phyloP scores from a whole-genome alignment of 2,329 filamentous ascomycete species.

The Stemphylium lycopersici region DNA sequence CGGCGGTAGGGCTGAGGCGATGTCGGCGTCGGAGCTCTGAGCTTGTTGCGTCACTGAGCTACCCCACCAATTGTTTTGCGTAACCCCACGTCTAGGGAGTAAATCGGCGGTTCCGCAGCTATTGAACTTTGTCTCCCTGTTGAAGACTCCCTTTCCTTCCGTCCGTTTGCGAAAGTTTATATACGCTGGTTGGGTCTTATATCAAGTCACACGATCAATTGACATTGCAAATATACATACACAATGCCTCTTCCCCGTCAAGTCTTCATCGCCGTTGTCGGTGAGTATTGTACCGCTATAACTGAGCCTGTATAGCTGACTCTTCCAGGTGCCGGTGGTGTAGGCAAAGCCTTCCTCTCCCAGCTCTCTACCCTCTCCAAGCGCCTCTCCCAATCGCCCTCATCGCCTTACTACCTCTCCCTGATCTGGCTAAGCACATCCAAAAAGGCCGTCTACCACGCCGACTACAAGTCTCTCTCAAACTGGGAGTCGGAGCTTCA shows the following conservation, averaged over 20 bases:
- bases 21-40: conserved; percentile 32
- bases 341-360: conserved; percentile 86
- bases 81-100: conserved; percentile 20
- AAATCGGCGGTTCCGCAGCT: conserved; percentile 16
- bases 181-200: background rate
- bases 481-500: conserved; percentile 67
- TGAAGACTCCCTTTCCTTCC: background rate
- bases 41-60: conserved; percentile 22
- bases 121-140: background rate
- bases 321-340: conserved; percentile 79
- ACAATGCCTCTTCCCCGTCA: conserved; percentile 52
- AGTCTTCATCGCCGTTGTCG: conserved; percentile 57
- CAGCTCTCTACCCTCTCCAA: conserved; percentile 75
- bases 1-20: conserved; percentile 22
- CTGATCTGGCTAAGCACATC: conserved; percentile 87
- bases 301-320: conserved; percentile 11
- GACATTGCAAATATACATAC: conserved; percentile 1
- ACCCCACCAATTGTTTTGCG: conserved; percentile 29
- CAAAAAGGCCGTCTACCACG: conserved; percentile 78
- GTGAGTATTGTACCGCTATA: conserved; percentile 27
- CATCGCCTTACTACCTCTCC: conserved; percentile 71
- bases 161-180: background rate
- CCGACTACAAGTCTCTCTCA: conserved; percentile 71
- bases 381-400: conserved; percentile 58
- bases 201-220: conserved; percentile 5